Evolutionary conservation across 1,139 yeast species (phyloP), one percentile per base, ranked within the genome.

Genomic region (Lodderomyces orthopsilosis): DNA sequence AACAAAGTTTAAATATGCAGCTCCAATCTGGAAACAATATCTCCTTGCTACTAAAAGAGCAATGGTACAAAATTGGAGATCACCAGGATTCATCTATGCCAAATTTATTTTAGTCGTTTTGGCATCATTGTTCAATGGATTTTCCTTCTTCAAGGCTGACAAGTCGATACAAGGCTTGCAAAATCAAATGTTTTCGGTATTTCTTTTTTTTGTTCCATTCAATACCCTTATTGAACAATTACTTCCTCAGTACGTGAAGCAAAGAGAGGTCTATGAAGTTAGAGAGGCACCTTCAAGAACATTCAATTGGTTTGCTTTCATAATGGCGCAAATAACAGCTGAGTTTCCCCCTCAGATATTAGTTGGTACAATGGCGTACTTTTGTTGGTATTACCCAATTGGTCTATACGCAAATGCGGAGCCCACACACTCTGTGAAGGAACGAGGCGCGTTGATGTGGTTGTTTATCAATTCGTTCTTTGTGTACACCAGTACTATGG

Each of bases 381-480:
- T 86, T 58, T 77, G 83, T 48, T 87, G 87, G 82, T 89, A 87
- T 64, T 89, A 85, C 58, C 94, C 96, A 6, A 78, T 86, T 50
- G 95, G 94, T 1, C 66, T 82, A 44, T 78, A 82, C 55, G 44
- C 54, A 6, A 83, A 83, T 58, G 85, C 89, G 6, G 62, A 61
- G 8, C 55, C 61, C 27, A 61, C 58, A 32, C 53, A 59, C 42
- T 33, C 52, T 1, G 63, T 61, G 6, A 40, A 52, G 40, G 52
- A 58, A 37, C 59, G 76, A 61, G 74, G 84, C 67, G 62, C 69
- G 44, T 58, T 71, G 46, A 59, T 63, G 63, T 62, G 77, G 75
- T 46, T 78, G 64, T 57, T 61, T 59, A 55, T 70, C 70, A 45
- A 77, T 59, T 40, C 66, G 53, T 64, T 65, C 50, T 65, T 49